phyloP scores from a whole-genome alignment of 139 green algal species.

The Chlorella sorokiniana region DNA sequence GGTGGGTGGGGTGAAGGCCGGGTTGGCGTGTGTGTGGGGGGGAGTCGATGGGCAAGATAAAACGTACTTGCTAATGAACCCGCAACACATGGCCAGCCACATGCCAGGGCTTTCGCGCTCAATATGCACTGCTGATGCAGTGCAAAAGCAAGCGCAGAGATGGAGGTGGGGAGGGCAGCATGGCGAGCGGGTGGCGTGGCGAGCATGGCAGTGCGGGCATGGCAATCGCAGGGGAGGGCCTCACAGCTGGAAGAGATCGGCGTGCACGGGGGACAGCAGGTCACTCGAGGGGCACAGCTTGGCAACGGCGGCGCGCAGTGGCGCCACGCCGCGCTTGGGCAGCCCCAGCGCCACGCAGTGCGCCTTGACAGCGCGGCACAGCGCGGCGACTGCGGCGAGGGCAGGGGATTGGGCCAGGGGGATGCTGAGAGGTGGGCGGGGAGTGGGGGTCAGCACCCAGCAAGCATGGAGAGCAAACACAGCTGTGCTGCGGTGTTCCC shows the following conservation, averaged over 20 bases:
- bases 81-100: too few species aligned
- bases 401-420: neutral
- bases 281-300: conserved; percentile 64
- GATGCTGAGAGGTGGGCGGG: neutral
- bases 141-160: too few species aligned
- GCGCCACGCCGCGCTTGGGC: conserved; percentile 59
- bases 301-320: conserved; percentile 62
- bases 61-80: too few species aligned
- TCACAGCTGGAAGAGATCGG: conserved; percentile 78
- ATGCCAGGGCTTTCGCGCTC: too few species aligned
- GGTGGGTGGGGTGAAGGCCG: neutral
- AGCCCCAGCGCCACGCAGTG: conserved; percentile 38
- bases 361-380: conserved; percentile 68
- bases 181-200: neutral
- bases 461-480: neutral
- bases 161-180: neutral
- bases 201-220: neutral
- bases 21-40: neutral
- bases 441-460: neutral
- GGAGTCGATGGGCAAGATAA: neutral
- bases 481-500: neutral
- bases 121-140: too few species aligned
- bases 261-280: conserved; percentile 85
- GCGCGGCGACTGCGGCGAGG: conserved; percentile 49
- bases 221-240: neutral